Evolutionary conservation across 2,329 filamentous ascomycete genomes (phyloP), one percentile per base, ranked within the genome.

Genomic region (Cadophora luteo-olivacea): DNA sequence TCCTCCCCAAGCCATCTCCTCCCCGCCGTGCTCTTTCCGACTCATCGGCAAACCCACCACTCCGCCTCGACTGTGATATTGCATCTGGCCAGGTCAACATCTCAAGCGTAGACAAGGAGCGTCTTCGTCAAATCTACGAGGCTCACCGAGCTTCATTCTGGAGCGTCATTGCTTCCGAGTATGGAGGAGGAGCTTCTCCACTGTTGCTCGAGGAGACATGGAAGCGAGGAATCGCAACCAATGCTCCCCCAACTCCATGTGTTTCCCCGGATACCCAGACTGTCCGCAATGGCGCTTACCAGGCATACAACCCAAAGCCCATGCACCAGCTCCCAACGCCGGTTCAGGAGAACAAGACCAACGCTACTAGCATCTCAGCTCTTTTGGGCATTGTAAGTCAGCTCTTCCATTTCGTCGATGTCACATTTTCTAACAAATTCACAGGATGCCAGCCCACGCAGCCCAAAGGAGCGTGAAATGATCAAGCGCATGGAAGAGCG

Each of bases 141-240:
- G 82, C 86, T 8, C 91, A 93, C 79, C 88, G 91, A 54, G 83
- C 85, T 62, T 86, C 87, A 9, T 94, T 95, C 81, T 95, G 92
- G 92, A 83, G 86, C 41, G 84, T 86, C 60, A 86, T 95, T 45
- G 91, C 91, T 36, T 82, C 86, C 32, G 91, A 93, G 75, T 94
- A 94, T 75, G 91, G 91, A 64, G 79, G 82, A 16, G 86, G 88
- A 41, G 84, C 84, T 1, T 89, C 87, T 61, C 87, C 91, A 1
- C 83, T 84, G 16, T 83, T 88, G 41, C 83, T 93, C 24, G 91
- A 93, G 80, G 89, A 90, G 77, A 88, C 89, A n/a, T 93, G 91
- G 81, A 80, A 77, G 80, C 77, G 70, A 61, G 69, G 73, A 73
- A 81, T 79, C 66, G 76, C 72, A 36, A 76, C 76, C 67, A 79